A percentile compares a stretch with the other conserved stretches of the same genome.
These are phyloP conservation scores for Darksidea phi DNA, from an alignment of 495 filamentous ascomycete species.

Conservation along the genomic window DNA sequence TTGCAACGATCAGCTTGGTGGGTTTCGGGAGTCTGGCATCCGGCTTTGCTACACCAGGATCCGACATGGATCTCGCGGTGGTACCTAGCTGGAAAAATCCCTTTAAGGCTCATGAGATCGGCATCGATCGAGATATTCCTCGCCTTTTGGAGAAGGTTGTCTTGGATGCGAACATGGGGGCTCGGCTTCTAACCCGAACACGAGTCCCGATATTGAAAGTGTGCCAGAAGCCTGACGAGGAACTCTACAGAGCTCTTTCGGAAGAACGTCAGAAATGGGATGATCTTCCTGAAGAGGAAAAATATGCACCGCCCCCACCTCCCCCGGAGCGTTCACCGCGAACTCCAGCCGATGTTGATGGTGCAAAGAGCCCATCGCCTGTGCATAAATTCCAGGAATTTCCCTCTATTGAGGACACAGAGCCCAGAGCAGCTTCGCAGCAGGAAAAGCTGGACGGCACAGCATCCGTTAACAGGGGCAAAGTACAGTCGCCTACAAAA, in stretches of 20 bases:
- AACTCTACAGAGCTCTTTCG: slow-evolving; percentile 53
- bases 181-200: slow-evolving; percentile 66
- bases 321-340: not conserved
- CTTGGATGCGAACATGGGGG: slow-evolving; percentile 67
- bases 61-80: slow-evolving; percentile 74
- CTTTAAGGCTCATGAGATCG: not conserved
- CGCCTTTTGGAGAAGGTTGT: slow-evolving; percentile 65
- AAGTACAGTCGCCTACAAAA: too few relatives aligned
- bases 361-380: not conserved
- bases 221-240: slow-evolving; percentile 61
- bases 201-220: slow-evolving; percentile 81
- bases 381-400: not conserved
- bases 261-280: slow-evolving; percentile 63
- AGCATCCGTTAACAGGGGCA: not conserved
- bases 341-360: slow-evolving; percentile 9
- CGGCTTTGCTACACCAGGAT: slow-evolving; percentile 68
- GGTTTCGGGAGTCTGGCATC: slow-evolving; percentile 72
- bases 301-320: slow-evolving; percentile 20
- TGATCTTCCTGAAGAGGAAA: slow-evolving; percentile 37
- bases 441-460: too few relatives aligned
- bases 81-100: slow-evolving; percentile 49
- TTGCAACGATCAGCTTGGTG: slow-evolving; percentile 55
- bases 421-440: too few relatives aligned
- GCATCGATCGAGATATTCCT: slow-evolving; percentile 46
- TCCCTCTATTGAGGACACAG: not conserved